phyloP scores from a whole-genome alignment of 805 yeast genomes.

The Zygosaccharomyces rouxii region DNA sequence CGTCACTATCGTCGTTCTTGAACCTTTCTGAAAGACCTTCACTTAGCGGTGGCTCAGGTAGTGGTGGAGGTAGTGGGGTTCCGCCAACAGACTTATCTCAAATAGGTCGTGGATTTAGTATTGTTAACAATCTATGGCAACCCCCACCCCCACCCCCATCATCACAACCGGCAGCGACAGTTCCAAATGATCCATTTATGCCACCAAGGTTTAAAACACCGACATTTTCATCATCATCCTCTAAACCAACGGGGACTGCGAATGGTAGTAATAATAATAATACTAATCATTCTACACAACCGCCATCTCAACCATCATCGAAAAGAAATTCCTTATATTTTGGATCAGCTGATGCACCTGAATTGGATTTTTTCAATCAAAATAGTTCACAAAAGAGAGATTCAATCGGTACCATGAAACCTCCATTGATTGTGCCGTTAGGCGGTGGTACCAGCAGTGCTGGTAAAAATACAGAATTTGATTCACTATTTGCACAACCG shows the following conservation, averaged over 20 bases:
- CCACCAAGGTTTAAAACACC: constrained; percentile 35
- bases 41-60: constrained; percentile 10
- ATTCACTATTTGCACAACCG: constrained; percentile 12
- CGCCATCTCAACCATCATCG: constrained; percentile 21
- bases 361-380: constrained; percentile 20
- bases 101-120: constrained; percentile 32
- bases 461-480: constrained; percentile 12
- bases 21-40: constrained; percentile 23
- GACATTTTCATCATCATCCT: constrained; percentile 7
- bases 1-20: constrained; percentile 25
- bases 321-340: constrained; percentile 29
- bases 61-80: constrained; percentile 3
- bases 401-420: constrained; percentile 20
- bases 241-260: constrained; percentile 3
- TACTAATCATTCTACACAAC: constrained; percentile 9
- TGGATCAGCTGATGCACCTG: constrained; percentile 23
- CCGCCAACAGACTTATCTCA: constrained; percentile 19
- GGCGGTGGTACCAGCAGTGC: constrained; percentile 8
- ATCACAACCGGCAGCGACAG: constrained; percentile 16
- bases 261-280: constrained; percentile 13
- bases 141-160: constrained; percentile 9
- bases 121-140: constrained; percentile 30
- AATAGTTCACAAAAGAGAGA: constrained; percentile 10
- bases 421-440: constrained; percentile 23
- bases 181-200: constrained; percentile 43